Conservation (phyloP, 306 rosid species). For the Canavalia gladiata region DNA sequence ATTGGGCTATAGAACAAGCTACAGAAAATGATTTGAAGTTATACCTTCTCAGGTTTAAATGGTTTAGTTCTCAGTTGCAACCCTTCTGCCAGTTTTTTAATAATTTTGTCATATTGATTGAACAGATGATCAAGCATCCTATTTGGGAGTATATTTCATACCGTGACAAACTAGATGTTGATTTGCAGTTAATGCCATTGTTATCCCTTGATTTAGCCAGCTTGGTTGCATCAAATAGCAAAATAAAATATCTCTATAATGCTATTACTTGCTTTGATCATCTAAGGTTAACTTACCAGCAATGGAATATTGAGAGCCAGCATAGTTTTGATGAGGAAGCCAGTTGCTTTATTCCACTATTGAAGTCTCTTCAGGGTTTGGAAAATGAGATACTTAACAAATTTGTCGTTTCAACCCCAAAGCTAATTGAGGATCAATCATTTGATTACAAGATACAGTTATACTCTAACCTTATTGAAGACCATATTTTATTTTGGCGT, state of each 20-base stretch:
- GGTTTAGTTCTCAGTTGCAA: conserved; percentile 68
- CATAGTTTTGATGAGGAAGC: conserved; percentile 46
- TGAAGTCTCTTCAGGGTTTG: conserved; percentile 64
- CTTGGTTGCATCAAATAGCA: conserved; percentile 52
- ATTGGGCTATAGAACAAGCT: conserved; percentile 89
- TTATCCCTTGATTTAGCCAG: conserved; percentile 66
- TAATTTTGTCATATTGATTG: conserved; percentile 52
- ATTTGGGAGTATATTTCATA: conserved; percentile 69
- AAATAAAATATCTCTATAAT: conserved; percentile 56
- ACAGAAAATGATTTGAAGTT: conserved; percentile 68
- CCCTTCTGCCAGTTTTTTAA: conserved; percentile 67
- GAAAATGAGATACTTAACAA: conserved; percentile 71
- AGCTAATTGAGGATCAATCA: conserved; percentile 64
- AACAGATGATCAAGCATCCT: conserved; percentile 67
- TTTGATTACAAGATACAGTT: conserved; percentile 60
- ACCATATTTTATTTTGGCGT: conserved; percentile 73
- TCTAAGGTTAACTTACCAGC: conserved; percentile 68
- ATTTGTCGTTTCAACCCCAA: conserved; percentile 57
- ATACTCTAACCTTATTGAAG: conserved; percentile 68
- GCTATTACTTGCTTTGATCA: conserved; percentile 66
- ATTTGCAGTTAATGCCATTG: conserved; percentile 63
- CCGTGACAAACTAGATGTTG: conserved; percentile 50
- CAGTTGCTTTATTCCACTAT: conserved; percentile 51
- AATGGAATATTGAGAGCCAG: conserved; percentile 61
- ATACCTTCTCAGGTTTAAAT: conserved; percentile 71